These are phyloP conservation scores for Alternaria hordeiaustralica DNA, from an alignment of 2,329 filamentous ascomycete genomes.

Conservation along the genomic window DNA sequence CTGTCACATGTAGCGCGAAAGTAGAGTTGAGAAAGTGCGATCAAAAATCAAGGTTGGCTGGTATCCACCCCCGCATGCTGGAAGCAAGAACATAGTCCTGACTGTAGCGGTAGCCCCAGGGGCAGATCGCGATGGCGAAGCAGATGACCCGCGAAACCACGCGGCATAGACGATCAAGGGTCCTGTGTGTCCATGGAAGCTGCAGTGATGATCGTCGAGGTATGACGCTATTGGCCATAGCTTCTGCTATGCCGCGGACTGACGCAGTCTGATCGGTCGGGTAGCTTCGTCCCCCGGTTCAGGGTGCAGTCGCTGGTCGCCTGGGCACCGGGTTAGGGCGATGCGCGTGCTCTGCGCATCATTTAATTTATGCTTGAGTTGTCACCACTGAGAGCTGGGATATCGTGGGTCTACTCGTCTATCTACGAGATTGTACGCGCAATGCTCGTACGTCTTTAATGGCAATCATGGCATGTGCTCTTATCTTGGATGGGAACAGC, in stretches of 20 bases:
- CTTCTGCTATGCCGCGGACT: conserved; percentile 3
- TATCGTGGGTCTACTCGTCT: not conserved
- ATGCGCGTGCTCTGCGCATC: not conserved
- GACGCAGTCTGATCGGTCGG: not conserved
- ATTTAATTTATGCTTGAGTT: not conserved
- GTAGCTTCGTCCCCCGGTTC: not conserved
- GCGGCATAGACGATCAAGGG: conserved; percentile 12
- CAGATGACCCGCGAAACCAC: conserved; percentile 1
- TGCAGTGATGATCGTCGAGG: not conserved
- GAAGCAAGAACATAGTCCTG: not conserved
- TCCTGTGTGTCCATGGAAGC: not conserved
- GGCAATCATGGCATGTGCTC: not conserved
- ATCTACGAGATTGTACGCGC: not conserved
- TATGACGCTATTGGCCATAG: conserved; percentile 13
- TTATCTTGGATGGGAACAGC: too few relatives aligned
- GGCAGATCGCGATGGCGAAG: conserved; percentile 2
- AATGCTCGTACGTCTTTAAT: not conserved
- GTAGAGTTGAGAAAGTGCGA: not conserved
- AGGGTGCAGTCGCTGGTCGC: not conserved
- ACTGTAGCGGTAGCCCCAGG: not conserved
- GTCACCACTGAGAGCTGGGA: not conserved
- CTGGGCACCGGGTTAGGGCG: not conserved
- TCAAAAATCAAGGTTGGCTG: conserved; percentile 1
- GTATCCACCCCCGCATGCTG: conserved; percentile 8
- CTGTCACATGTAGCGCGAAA: not conserved